Base-by-base conservation (phyloP, 1,139 yeast genomes). In the Oligophagozyma castellii region DNA sequence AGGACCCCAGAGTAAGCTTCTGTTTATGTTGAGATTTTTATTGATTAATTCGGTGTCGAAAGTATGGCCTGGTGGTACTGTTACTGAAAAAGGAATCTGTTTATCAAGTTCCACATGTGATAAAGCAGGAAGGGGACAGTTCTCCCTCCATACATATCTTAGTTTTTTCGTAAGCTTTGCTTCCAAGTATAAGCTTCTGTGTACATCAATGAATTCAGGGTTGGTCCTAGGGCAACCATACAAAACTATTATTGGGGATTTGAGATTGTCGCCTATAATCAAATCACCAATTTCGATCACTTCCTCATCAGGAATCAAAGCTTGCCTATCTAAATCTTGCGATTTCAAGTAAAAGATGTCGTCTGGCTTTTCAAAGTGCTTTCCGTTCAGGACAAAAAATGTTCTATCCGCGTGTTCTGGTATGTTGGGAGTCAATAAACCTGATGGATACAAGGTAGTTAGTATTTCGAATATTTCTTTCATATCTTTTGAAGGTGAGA, bases 121-220 rank as follows among this genome's bases (percentile, higher is more conserved):
- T n/a, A 25, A 26, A 3, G 30, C 21, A 18, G 7, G 7, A 18
- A 10, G 2, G 51, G 30, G 0, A 14, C 55, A 48, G 5, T 70
- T 61, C 42, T 81, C 76, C 40, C 95, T 65, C 77, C 93, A 70
- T 3, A 75, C 66, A 48, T 80, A 77, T 33, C 81, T 63, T 19
- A 84, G 51, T 43, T 80, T 79, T 0, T 81, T 92, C 10, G 35
- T 32, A 1, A 58, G 51, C 5, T 56, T 46, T 0, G 93, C 78
- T 33, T 77, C 71, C 26, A 67, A 66, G 36, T 62, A 64, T 33
- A 89, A 55, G 33, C 70, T 67, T 14, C 59, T 51, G 39, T 81
- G 73, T 58, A 79, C 75, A 3, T 55, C 56, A 8, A 58, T 56
- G 44, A 83, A 78, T 4, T 58, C 53, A 1, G 48, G 51, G 4